These are phyloP conservation scores for Trichoderma parareesei DNA, from an alignment of 495 filamentous ascomycete genomes.

Conservation along the genomic window DNA sequence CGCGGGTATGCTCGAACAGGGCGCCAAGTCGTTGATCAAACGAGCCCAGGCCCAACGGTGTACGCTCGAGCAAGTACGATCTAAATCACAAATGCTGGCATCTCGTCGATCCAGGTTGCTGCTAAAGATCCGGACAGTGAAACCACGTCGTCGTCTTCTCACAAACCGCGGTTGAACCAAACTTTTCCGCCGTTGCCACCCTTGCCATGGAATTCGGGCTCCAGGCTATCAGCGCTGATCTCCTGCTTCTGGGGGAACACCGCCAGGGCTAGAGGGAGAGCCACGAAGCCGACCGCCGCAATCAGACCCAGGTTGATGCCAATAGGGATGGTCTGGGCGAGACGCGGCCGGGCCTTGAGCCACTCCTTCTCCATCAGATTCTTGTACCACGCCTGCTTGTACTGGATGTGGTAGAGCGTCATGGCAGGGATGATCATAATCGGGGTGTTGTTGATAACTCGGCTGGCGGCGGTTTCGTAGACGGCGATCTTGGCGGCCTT, in stretches of 20 bases:
- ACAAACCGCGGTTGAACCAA: conserved; percentile 89
- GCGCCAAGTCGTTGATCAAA: no score
- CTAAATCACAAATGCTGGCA: not conserved
- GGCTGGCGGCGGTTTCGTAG: conserved; percentile 77
- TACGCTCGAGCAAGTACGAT: no score
- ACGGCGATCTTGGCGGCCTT: conserved; percentile 84
- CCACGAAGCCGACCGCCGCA: conserved; percentile 70
- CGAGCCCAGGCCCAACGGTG: no score
- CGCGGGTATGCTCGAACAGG: no score
- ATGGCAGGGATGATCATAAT: conserved; percentile 94
- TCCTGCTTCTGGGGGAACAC: conserved; percentile 88
- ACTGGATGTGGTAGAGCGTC: conserved; percentile 71
- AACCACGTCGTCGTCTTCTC: conserved; percentile 14
- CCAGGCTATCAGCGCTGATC: conserved; percentile 61
- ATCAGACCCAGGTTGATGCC: conserved; percentile 83
- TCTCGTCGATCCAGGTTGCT: not conserved
- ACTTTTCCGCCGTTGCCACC: conserved; percentile 71
- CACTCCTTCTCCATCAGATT: conserved; percentile 47
- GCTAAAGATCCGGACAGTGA: not conserved
- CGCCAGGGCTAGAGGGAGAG: conserved; percentile 75
- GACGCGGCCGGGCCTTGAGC: conserved; percentile 61
- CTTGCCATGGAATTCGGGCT: conserved; percentile 71
- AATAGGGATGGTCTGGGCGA: conserved; percentile 38
- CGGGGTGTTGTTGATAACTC: conserved; percentile 86
- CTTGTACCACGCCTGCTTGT: conserved; percentile 11